Conservation (phyloP, 768 basidiomycete species). For the Phlebiopsis gigantea region DNA sequence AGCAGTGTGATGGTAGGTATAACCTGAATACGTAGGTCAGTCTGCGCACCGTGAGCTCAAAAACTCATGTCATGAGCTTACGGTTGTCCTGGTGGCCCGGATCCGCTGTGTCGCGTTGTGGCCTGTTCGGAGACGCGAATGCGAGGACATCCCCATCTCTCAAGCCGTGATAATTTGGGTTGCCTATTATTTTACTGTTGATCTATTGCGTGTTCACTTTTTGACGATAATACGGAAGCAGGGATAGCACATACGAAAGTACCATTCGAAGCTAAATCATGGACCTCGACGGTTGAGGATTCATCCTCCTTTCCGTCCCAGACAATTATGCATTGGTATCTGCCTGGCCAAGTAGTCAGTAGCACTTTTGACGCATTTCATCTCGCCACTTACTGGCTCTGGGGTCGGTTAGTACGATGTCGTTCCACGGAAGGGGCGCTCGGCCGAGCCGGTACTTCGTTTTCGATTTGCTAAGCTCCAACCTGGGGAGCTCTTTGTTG, state of each 20-base stretch:
- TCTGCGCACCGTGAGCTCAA: neutral
- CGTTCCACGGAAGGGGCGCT: neutral
- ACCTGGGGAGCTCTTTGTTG: neutral
- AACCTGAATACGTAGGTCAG: neutral
- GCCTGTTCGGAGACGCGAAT: neutral
- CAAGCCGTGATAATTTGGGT: neutral
- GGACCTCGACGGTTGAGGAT: neutral
- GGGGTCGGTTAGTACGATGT: neutral
- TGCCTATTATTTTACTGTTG: neutral
- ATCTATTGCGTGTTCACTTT: neutral
- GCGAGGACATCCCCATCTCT: neutral
- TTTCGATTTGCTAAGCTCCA: neutral
- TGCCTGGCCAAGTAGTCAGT: too few species aligned
- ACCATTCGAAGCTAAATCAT: neutral
- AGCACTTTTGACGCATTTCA: too few species aligned
- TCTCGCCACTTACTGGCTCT: conserved; percentile 4
- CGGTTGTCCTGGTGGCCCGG: neutral
- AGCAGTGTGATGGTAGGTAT: conserved; percentile 2
- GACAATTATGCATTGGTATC: neutral
- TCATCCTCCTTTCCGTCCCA: conserved; percentile 3
- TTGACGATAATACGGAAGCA: neutral
- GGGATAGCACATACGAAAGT: neutral
- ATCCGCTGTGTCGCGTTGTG: too few species aligned
- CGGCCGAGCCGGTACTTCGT: neutral
- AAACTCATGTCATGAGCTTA: neutral